Percentiles rank a stretch among this genome's conserved stretches.
Conservation (phyloP, 352 stramenopile species). For the Bremia lactucae region DNA sequence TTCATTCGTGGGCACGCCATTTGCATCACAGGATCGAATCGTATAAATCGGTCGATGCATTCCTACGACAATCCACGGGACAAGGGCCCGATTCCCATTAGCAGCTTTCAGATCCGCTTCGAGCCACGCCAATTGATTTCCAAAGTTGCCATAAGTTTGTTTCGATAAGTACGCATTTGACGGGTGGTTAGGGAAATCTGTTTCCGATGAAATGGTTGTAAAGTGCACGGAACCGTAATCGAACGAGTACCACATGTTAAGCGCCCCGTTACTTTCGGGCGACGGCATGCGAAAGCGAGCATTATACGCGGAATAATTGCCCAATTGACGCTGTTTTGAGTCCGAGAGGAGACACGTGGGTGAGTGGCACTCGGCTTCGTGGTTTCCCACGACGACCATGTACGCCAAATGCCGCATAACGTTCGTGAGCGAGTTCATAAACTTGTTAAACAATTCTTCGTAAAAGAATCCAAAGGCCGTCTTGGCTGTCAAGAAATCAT, state of each 20-base stretch:
- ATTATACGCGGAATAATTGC: constrained; percentile 53
- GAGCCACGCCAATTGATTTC: constrained; percentile 39
- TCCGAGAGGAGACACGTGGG: constrained; percentile 18
- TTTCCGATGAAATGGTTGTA: constrained; percentile 60
- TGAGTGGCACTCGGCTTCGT: constrained; percentile 50
- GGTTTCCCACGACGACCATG: constrained; percentile 65
- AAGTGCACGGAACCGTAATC: constrained; percentile 49
- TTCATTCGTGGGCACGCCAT: constrained; percentile 5
- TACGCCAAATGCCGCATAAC: constrained; percentile 37
- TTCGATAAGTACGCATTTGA: constrained; percentile 23
- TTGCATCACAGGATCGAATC: constrained; percentile 14
- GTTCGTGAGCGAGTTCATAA: constrained; percentile 44
- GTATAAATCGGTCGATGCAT: constrained; percentile 51
- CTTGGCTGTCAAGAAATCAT: constrained; percentile 21
- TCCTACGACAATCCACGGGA: constrained; percentile 40
- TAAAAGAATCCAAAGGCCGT: constrained; percentile 21
- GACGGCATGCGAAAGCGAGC: constrained; percentile 30
- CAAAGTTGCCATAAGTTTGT: constrained; percentile 21
- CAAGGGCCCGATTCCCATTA: constrained; percentile 24
- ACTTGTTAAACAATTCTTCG: constrained; percentile 47
- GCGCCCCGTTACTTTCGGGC: constrained; percentile 17
- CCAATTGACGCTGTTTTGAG: constrained; percentile 16
- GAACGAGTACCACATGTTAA: constrained; percentile 40
- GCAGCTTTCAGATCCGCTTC: constrained; percentile 37
- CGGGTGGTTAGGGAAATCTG: constrained; percentile 24